Conservation (phyloP, 768 basidiomycete species). For the Strobilomyces confusus region DNA sequence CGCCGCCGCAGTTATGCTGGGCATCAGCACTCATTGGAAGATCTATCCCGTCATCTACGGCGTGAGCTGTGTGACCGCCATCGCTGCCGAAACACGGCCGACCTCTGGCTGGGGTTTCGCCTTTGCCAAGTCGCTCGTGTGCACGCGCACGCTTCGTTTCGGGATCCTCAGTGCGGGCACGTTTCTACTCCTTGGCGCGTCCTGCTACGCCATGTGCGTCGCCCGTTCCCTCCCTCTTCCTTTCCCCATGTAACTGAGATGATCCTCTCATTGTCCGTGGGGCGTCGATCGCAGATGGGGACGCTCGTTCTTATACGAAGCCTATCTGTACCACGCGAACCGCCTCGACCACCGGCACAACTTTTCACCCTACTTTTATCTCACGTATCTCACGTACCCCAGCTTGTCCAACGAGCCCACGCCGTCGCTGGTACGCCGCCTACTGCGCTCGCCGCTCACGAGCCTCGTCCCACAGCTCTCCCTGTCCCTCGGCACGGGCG, state of each 20-base stretch:
- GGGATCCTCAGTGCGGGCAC: constrained; percentile 62
- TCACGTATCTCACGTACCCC: constrained; percentile 85
- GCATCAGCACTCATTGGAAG: constrained; percentile 91
- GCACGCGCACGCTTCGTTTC: constrained; percentile 57
- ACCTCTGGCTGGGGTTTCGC: constrained; percentile 14
- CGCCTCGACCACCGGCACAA: constrained; percentile 97
- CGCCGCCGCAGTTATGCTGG: constrained; percentile 66
- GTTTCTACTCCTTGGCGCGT: constrained; percentile 56
- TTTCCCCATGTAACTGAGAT: background rate
- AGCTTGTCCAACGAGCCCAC: constrained; percentile 10
- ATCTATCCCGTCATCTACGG: constrained; percentile 95
- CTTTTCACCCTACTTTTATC: constrained; percentile 97
- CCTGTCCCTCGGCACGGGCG: constrained; percentile 65
- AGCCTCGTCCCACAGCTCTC: constrained; percentile 83
- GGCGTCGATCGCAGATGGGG: constrained; percentile 69
- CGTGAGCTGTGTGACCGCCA: constrained; percentile 53
- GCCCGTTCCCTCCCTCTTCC: constrained; percentile 12
- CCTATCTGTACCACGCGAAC: constrained; percentile 89
- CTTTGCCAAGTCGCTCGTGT: constrained; percentile 43
- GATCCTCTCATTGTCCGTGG: background rate
- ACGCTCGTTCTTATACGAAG: constrained; percentile 83
- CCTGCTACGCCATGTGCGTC: constrained; percentile 75
- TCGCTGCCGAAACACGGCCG: constrained; percentile 23
- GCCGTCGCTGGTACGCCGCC: constrained; percentile 35
- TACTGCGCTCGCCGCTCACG: constrained; percentile 68